Conservation (phyloP, 441 rosid genomes). For the Hura crepitans region DNA sequence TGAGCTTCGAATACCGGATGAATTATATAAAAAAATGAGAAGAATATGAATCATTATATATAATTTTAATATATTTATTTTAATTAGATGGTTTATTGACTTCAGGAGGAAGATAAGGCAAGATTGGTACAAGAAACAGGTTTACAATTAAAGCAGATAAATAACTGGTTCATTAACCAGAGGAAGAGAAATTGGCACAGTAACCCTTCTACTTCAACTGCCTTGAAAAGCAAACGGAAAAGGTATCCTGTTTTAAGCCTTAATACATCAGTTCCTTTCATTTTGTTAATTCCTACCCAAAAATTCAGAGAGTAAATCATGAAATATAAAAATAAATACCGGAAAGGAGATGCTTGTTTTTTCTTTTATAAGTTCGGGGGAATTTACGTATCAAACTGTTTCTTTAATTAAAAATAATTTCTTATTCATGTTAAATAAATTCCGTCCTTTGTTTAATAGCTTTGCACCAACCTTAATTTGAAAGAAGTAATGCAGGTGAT, state of each 20-base stretch:
- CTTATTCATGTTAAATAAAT: neutral
- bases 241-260: slow-evolving; percentile 55
- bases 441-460: slow-evolving; percentile 8
- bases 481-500: slow-evolving; percentile 94
- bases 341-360: too few species aligned
- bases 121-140: slow-evolving; percentile 95
- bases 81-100: neutral
- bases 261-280: too few species aligned
- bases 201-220: slow-evolving; percentile 85
- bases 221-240: slow-evolving; percentile 79
- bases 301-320: too few species aligned
- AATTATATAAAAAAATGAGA: too few species aligned
- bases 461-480: slow-evolving; percentile 32
- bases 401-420: neutral
- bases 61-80: too few species aligned
- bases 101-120: slow-evolving; percentile 96
- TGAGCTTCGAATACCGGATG: too few species aligned
- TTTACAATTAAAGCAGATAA: slow-evolving; percentile 89
- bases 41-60: too few species aligned
- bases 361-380: too few species aligned
- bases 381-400: too few species aligned
- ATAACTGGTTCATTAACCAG: slow-evolving; percentile 98
- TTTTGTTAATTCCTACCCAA: too few species aligned
- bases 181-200: slow-evolving; percentile 97
- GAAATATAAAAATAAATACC: too few species aligned